Evolutionary conservation across 441 rosid genomes (phyloP).

Genomic region (Dalechampia spathulata): DNA sequence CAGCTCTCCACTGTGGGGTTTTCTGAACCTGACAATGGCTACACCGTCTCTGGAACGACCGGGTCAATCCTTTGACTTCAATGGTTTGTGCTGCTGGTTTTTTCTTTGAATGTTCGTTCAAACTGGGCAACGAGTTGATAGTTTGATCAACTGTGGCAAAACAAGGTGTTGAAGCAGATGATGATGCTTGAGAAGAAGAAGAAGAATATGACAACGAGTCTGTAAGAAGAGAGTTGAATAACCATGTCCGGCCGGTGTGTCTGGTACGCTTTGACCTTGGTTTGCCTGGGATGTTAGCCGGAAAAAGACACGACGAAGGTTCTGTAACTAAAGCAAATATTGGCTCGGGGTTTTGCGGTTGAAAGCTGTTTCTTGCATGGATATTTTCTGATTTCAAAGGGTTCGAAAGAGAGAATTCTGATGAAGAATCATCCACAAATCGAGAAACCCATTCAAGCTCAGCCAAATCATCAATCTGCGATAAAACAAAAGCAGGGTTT

Average conservation of each 20-base stretch:
- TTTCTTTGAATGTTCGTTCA: slow-evolving; percentile 32
- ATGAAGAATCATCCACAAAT: slow-evolving; percentile 70
- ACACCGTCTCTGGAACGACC: slow-evolving; percentile 51
- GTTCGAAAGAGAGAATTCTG: slow-evolving; percentile 38
- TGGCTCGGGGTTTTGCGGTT: slow-evolving; percentile 9
- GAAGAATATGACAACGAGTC: slow-evolving; percentile 24
- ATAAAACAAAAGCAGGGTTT: slow-evolving; percentile 7
- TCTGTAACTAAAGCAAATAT: slow-evolving; percentile 7
- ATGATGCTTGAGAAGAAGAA: slow-evolving; percentile 31
- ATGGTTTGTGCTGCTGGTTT: slow-evolving; percentile 19
- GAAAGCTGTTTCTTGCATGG: slow-evolving; percentile 10
- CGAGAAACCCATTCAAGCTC: slow-evolving; percentile 88
- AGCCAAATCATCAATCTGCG: slow-evolving; percentile 54
- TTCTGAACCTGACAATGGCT: slow-evolving; percentile 80
- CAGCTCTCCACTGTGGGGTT: slow-evolving; percentile 97
- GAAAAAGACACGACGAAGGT: slow-evolving; percentile 24
- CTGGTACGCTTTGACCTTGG: slow-evolving; percentile 77
- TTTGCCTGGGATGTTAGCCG: slow-evolving; percentile 54
- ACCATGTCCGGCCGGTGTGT: slow-evolving; percentile 46
- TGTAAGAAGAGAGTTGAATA: slow-evolving; percentile 36
- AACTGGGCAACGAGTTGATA: slow-evolving; percentile 18
- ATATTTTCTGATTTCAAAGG: slow-evolving; percentile 27
- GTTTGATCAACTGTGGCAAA: slow-evolving; percentile 22
- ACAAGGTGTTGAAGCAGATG: slow-evolving; percentile 12
- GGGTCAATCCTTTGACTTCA: slow-evolving; percentile 13